These are phyloP conservation scores for Pseudocohnilembus persalinus DNA, from an alignment of 169 alveolate species.

Conservation along the genomic window DNA sequence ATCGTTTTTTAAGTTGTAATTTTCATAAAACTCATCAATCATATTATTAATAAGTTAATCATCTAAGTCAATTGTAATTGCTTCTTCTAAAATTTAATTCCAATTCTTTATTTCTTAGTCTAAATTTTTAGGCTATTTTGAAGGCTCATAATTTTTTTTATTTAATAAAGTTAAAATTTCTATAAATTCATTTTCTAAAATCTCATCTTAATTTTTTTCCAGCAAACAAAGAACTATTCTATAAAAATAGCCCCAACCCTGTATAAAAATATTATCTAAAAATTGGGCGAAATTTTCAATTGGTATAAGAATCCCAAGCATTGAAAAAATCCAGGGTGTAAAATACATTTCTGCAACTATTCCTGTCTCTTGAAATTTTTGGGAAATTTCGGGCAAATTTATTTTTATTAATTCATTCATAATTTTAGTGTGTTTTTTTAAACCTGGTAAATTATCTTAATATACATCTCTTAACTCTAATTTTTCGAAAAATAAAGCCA, in stretches of 20 bases:
- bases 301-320: conserved; percentile 18
- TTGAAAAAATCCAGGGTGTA: conserved; percentile 13
- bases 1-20: too few species aligned
- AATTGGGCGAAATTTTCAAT: neutral
- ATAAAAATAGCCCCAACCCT: conserved; percentile 21
- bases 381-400: conserved; percentile 5
- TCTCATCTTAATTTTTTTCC: neutral
- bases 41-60: neutral
- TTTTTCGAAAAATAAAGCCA: conserved; percentile 2
- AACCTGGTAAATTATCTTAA: conserved; percentile 10
- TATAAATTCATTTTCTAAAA: neutral
- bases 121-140: neutral
- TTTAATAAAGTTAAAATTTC: conserved; percentile 2
- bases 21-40: conserved; percentile 11
- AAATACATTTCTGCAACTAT: neutral
- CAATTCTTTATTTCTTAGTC: neutral
- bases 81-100: conserved; percentile 8
- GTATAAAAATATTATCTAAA: conserved; percentile 6
- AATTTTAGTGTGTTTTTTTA: conserved; percentile 3
- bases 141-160: neutral
- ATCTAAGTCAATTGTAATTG: conserved; percentile 4
- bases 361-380: neutral
- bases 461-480: conserved; percentile 26
- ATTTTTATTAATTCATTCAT: conserved; percentile 1
- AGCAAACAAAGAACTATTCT: conserved; percentile 3